A percentile compares a stretch with the other conserved stretches of the same genome.
Conservation (phyloP, 805 yeast genomes). For the Spathaspora hagerdaliae region DNA sequence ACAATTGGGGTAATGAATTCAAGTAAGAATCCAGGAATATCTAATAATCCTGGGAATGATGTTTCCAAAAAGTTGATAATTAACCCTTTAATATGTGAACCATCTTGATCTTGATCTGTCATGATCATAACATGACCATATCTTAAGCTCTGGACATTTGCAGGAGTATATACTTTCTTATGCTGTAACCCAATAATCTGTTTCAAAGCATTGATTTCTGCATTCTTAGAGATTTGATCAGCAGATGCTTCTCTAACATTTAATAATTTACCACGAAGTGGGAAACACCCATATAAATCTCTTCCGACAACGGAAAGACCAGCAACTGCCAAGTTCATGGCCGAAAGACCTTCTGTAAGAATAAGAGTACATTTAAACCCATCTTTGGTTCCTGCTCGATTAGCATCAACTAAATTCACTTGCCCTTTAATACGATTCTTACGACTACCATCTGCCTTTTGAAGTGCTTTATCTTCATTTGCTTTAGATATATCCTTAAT, state of each 20-base stretch:
- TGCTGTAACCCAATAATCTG: constrained; percentile 95
- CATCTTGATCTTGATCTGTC: constrained; percentile 99
- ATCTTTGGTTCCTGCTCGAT: constrained; percentile 90
- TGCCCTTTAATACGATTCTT: constrained; percentile 84
- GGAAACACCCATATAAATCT: constrained; percentile 92
- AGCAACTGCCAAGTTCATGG: constrained; percentile 84
- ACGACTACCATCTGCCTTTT: constrained; percentile 83
- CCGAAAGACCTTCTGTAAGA: constrained; percentile 96
- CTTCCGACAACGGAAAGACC: constrained; percentile 95
- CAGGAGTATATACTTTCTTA: constrained; percentile 65
- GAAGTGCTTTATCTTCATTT: constrained; percentile 82
- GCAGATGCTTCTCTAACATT: constrained; percentile 96
- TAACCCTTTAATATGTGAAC: constrained; percentile 95
- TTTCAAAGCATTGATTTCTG: constrained; percentile 91
- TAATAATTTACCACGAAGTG: constrained; percentile 88
- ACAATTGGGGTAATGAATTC: constrained; percentile 97
- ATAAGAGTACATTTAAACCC: constrained; percentile 90
- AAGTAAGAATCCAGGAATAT: constrained; percentile 84
- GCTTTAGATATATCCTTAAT: constrained; percentile 80
- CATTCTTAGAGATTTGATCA: constrained; percentile 91
- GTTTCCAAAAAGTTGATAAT: constrained; percentile 90
- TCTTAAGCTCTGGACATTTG: constrained; percentile 68
- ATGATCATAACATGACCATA: constrained; percentile 97
- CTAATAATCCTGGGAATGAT: constrained; percentile 88
- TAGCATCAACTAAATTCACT: constrained; percentile 91